Percentiles rank a stretch among this genome's conserved stretches.
Evolutionary conservation across 345 rosid species (phyloP).

Genomic region (Sisymbrium irio): DNA sequence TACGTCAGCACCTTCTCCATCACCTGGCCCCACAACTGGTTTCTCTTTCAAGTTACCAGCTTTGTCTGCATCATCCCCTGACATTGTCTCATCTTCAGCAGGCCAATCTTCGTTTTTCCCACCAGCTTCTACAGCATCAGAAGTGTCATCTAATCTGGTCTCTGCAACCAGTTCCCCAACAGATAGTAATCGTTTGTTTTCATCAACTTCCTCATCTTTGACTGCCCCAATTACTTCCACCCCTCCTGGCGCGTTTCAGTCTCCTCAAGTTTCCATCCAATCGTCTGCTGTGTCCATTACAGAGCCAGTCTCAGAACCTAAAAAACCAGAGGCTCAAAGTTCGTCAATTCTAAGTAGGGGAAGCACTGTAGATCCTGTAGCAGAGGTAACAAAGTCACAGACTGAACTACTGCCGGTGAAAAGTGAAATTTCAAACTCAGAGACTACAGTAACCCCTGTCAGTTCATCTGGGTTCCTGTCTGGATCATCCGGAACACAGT

Average conservation of each 20-base stretch:
- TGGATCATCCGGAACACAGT: conserved; percentile 42
- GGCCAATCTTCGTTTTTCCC: conserved; percentile 35
- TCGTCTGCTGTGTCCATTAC: conserved; percentile 28
- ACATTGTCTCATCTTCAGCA: conserved; percentile 31
- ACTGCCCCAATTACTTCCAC: conserved; percentile 35
- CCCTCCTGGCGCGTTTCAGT: conserved; percentile 33
- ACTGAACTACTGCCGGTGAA: conserved; percentile 31
- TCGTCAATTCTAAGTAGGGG: conserved; percentile 24
- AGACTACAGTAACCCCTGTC: conserved; percentile 40
- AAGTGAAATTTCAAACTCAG: conserved; percentile 42
- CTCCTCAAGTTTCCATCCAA: conserved; percentile 32
- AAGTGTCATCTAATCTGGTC: conserved; percentile 36
- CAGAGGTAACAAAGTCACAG: conserved; percentile 31
- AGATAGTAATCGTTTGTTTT: conserved; percentile 33
- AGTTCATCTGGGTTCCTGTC: conserved; percentile 37
- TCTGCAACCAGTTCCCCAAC: conserved; percentile 33
- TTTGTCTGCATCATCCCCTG: conserved; percentile 44
- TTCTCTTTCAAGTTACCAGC: conserved; percentile 34
- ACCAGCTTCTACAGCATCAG: conserved; percentile 33
- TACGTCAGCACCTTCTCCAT: conserved; percentile 23
- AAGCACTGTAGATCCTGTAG: conserved; percentile 35
- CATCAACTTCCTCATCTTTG: conserved; percentile 35
- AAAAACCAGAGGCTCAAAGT: conserved; percentile 40
- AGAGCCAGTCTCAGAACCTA: conserved; percentile 36
- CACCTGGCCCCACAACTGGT: conserved; percentile 30